Evolutionary conservation across 805 yeast genomes (phyloP).

Genomic region (Hanseniaspora meyeri): DNA sequence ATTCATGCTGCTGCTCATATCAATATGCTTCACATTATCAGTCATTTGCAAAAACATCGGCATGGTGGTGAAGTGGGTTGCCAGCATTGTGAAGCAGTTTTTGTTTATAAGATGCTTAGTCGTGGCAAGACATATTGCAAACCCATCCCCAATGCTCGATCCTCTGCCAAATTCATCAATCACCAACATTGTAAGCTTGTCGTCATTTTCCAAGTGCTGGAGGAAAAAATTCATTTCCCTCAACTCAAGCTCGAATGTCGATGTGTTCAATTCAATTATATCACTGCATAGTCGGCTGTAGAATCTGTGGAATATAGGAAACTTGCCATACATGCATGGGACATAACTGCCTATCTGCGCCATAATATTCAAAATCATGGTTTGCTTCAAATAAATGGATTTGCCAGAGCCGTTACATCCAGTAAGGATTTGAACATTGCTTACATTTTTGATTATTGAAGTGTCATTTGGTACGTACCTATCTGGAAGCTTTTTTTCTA

Average conservation of each 20-base stretch:
- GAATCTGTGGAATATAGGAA: constrained; percentile 31
- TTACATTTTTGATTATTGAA: constrained; percentile 25
- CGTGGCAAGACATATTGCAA: constrained; percentile 38
- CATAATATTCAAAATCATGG: constrained; percentile 38
- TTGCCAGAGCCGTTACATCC: constrained; percentile 58
- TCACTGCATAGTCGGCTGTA: constrained; percentile 33
- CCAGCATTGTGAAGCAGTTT: constrained; percentile 28
- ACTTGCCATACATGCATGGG: constrained; percentile 34
- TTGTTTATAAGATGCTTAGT: constrained; percentile 28
- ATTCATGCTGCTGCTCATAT: constrained; percentile 27
- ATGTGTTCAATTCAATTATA: constrained; percentile 26
- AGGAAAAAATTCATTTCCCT: constrained; percentile 36
- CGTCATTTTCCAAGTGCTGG: constrained; percentile 24
- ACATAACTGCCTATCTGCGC: constrained; percentile 47
- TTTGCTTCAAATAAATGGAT: constrained; percentile 43
- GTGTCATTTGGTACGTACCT: constrained; percentile 32
- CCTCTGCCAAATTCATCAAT: constrained; percentile 50
- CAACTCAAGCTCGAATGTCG: constrained; percentile 39
- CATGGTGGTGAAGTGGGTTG: constrained; percentile 37
- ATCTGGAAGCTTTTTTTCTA: constrained; percentile 24
- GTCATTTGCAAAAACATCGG: constrained; percentile 28
- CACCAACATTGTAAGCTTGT: constrained; percentile 29
- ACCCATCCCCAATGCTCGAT: constrained; percentile 39
- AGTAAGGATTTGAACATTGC: constrained; percentile 39
- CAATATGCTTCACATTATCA: constrained; percentile 29